Evolutionary conservation across 176 grass and related monocot species (phyloP).

Genomic region (Triticum aestivum): DNA sequence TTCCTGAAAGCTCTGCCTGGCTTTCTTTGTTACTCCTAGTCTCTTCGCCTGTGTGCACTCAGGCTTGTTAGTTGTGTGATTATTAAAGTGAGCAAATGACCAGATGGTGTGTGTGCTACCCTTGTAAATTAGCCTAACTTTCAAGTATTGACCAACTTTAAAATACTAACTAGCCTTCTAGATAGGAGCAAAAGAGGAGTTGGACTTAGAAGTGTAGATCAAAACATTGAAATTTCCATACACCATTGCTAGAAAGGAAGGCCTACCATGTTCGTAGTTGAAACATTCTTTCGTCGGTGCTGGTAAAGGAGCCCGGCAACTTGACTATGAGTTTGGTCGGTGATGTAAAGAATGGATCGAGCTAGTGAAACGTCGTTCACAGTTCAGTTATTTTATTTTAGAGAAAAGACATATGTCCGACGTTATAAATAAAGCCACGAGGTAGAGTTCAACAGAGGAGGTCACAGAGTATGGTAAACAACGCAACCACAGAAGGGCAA

Average conservation of each 20-base stretch:
- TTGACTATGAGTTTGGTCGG: background rate
- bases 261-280: background rate
- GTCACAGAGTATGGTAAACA: no score
- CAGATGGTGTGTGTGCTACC: background rate
- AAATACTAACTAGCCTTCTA: background rate
- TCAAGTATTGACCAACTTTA: background rate
- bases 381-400: background rate
- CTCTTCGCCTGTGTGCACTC: background rate
- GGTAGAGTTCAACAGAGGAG: no score
- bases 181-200: background rate
- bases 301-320: background rate
- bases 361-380: background rate
- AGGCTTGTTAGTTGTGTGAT: background rate
- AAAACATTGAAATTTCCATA: slow-evolving; percentile 13
- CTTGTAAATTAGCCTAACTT: background rate
- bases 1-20: background rate
- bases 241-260: background rate
- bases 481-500: no score
- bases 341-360: background rate
- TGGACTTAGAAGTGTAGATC: background rate
- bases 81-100: background rate
- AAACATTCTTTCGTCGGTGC: background rate
- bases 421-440: no score
- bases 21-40: background rate
- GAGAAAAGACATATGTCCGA: no score